phyloP scores from a whole-genome alignment of 78 protist species.

The slime mould (Dictyostelium discoideum) region dicty_2.7 NC_007090.3:5402501-5403000 shows the following conservation, averaged over 20 bases:
- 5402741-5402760: conserved; percentile 16
- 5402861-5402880: conserved; percentile 47
- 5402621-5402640: background rate
- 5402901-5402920: conserved; percentile 43
- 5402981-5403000: conserved; percentile 11
- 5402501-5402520: conserved; percentile 46
- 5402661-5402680: conserved; percentile 16
- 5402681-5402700: conserved; percentile 31
- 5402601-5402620: background rate
- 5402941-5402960: conserved; percentile 13
- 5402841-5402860: conserved; percentile 72
- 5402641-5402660: background rate
- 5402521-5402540: conserved; percentile 7
- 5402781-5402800: background rate
- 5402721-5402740: background rate
- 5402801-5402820: background rate
- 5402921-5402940: conserved; percentile 40
- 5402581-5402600: no score
- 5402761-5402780: conserved; percentile 38
- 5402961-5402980: background rate
- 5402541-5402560: conserved; percentile 32
- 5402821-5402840: conserved; percentile 2
- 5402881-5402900: conserved; percentile 29
- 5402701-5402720: conserved; percentile 27
- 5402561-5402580: background rate